Base-by-base conservation (phyloP, 495 filamentous ascomycete species). In the Aspergillus mulundensis region DNA sequence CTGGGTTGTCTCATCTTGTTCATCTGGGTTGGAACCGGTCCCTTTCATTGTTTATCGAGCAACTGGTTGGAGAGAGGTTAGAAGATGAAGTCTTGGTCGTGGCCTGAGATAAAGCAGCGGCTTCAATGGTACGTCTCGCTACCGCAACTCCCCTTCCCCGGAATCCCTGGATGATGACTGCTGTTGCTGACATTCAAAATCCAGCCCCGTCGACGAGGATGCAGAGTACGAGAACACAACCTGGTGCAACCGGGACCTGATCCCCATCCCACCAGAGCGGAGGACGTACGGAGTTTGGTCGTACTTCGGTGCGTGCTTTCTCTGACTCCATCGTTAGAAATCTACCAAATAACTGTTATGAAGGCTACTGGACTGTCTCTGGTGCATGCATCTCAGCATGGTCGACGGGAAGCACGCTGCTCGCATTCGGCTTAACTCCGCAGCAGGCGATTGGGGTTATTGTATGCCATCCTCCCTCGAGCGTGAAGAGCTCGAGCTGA, bases 291-390 rank as follows among this genome's bases (percentile, higher is more conserved):
- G 51, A 36, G 51, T 45, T 7, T 43, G 51, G 51, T 54, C 51
- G 0, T 54, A 54, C 36, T 54, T 54, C 18, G 51, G 51, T 54
- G 5, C 5, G 36, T n/a, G 10, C 38, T 28, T 24, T n/a, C n/a
- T n/a, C n/a, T n/a, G n/a, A n/a, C n/a, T n/a, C n/a, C n/a, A n/a
- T n/a, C n/a, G n/a, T n/a, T n/a, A n/a, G n/a, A n/a, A n/a, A n/a
- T n/a, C n/a, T n/a, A n/a, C n/a, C n/a, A n/a, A n/a, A n/a, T n/a
- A n/a, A n/a, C n/a, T n/a, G n/a, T n/a, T n/a, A n/a, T n/a, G n/a
- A n/a, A 54, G 51, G 51, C 28, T 54, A 54, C 24, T 54, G 51
- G 51, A 54, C 51, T 1, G 51, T 54, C 0, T 54, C 51, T 19
- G 51, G 51, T 5, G 34, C 51, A 2, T 54, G 51, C 18, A 45